Evolutionary conservation across 2,329 filamentous ascomycete genomes (phyloP), one percentile per base, ranked within the genome.

Genomic region (Aspergillus costaricaensis): DNA sequence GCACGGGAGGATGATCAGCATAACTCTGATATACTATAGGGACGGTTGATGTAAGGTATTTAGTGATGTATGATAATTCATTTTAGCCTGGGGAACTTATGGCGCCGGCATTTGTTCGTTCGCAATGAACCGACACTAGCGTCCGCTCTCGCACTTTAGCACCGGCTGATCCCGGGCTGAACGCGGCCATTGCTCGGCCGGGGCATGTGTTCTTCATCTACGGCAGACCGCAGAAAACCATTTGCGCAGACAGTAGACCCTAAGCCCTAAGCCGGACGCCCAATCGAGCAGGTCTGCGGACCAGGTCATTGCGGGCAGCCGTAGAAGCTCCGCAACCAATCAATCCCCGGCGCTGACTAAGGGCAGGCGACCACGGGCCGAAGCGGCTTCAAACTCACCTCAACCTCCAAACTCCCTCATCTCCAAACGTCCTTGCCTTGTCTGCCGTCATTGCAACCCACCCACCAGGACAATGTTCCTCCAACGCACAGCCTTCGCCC

Each of bases 401-500:
- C 72, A 68, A 73, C 68, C 68, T 71, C 69, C 66, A 68, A 72
- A 69, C 68, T 70, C 72, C 68, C 65, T 69, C 65, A 62, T 67
- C 62, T 67, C 64, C 63, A 68, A 65, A 64, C 68, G 62, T 70
- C 68, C 62, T 64, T 67, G 63, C 58, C 63, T 65, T 58, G 57
- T 65, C 66, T 67, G 61, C 59, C 66, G 63, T 65, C 65, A 67
- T 62, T 57, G 62, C 62, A 61, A 61, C 51, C 63, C 48, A 60
- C 58, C 43, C 60, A 67, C 64, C 62, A 66, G 70, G 71, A 74
- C 71, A 73, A 82, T 80, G 80, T 81, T 80, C 75, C 75, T 77
- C 67, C 77, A 77, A 73, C 79, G 78, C 70, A 76, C 77, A 68
- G 78, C 75, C 68, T 76, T 77, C 72, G 73, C 76, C 69, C 73